Conservation (phyloP, 768 basidiomycete species). For the Phanerodontia chrysosporium region DNA sequence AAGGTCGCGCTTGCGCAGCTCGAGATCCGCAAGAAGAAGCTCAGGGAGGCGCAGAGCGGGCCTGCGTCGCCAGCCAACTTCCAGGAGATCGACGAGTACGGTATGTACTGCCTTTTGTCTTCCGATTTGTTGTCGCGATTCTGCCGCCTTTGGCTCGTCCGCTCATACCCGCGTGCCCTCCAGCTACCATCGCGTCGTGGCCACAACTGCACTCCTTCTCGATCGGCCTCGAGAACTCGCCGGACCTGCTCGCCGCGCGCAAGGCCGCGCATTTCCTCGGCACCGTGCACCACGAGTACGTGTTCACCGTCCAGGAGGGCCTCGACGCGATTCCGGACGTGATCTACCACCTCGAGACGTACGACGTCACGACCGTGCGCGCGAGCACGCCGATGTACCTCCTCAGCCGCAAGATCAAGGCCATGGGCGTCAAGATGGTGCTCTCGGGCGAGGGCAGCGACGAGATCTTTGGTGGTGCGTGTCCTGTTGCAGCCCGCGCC, state of each 20-base stretch:
- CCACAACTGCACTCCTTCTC: constrained; percentile 98
- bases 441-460: constrained; percentile 96
- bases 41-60: constrained; percentile 50
- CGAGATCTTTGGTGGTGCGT: constrained; percentile 89
- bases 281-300: constrained; percentile 95
- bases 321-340: constrained; percentile 96
- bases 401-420: constrained; percentile 96
- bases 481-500: not conserved
- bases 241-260: constrained; percentile 89
- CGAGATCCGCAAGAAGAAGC: constrained; percentile 60
- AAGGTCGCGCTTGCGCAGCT: constrained; percentile 79
- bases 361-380: constrained; percentile 97
- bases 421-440: constrained; percentile 99
- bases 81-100: constrained; percentile 44
- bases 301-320: constrained; percentile 97
- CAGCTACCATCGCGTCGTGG: constrained; percentile 82
- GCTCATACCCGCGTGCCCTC: not conserved
- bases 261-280: constrained; percentile 93
- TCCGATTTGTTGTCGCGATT: too few species aligned
- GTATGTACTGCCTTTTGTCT: constrained; percentile 41
- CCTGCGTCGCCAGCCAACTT: constrained; percentile 40
- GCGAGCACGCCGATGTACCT: constrained; percentile 99
- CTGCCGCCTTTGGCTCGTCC: too few species aligned
- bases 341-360: constrained; percentile 97
- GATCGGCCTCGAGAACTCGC: constrained; percentile 90